A percentile compares a stretch with the other conserved stretches of the same genome.
Conservation (phyloP, 1,284 basidiomycete genomes). For the Peniophora sp. region DNA sequence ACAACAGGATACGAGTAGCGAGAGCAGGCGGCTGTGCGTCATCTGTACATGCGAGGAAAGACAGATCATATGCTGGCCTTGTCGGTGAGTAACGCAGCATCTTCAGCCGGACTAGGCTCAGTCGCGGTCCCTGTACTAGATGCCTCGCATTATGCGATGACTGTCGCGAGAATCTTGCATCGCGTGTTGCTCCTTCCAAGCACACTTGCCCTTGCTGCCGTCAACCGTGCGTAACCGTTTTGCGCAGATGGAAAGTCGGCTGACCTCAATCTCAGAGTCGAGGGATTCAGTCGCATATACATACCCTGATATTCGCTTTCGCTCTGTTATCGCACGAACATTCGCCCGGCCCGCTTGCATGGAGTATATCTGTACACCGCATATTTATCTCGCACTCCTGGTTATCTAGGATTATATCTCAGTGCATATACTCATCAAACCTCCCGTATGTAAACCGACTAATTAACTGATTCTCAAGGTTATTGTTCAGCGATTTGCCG, state of each 20-base stretch:
- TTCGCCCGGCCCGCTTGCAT: too few species aligned
- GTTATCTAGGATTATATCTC: too few species aligned
- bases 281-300: slow-evolving; percentile 65
- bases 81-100: slow-evolving; percentile 42
- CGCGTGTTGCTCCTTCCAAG: slow-evolving; percentile 52
- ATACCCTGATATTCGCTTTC: slow-evolving; percentile 15
- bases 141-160: slow-evolving; percentile 69
- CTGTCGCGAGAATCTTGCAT: slow-evolving; percentile 62
- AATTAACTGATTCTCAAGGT: too few species aligned
- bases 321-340: too few species aligned
- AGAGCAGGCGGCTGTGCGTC: slow-evolving; percentile 48
- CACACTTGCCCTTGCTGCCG: slow-evolving; percentile 72
- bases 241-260: slow-evolving; percentile 2
- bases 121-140: slow-evolving; percentile 24
- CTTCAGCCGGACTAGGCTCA: slow-evolving; percentile 3
- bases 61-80: slow-evolving; percentile 74
- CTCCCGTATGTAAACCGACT: too few species aligned
- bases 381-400: too few species aligned
- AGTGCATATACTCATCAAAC: too few species aligned
- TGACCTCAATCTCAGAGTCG: slow-evolving; percentile 37
- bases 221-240: slow-evolving; percentile 37
- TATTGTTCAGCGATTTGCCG: too few species aligned
- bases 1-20: slow-evolving; percentile 11
- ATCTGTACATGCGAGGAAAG: slow-evolving; percentile 64
- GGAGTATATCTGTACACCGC: too few species aligned